Base-by-base conservation (phyloP, 1,139 yeast species). In the Yamadazyma spencermartinsiae region DNA sequence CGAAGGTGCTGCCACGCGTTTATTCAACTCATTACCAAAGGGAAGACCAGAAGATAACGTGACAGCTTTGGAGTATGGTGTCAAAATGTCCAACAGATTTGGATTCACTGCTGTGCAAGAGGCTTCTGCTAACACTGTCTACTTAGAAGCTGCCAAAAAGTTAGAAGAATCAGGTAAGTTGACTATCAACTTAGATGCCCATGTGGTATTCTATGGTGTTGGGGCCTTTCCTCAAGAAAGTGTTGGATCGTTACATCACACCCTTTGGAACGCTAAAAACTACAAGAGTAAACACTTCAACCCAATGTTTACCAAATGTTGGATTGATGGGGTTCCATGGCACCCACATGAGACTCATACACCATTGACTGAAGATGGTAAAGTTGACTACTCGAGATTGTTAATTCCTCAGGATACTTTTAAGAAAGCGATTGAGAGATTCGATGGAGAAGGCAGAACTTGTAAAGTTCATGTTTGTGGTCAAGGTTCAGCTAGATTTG, bases 241-340 rank as follows among this genome's bases (percentile, higher is more conserved):
- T 16, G 54, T 51, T 31, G 57, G 56, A 17, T 31, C 52, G n/a
- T 40, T 52, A 23, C 56, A 51, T 40, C 56, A 52, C 34, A 42
- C 57, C 3, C 35, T 50, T 17, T 44, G 42, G 39, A 48, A 49
- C 24, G 56, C 55, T 7, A 47, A 52, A 31, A 30, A 46, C 31
- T 52, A 48, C 39, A 51, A 52, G 35, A 40, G 49, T 18, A 51
- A 52, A 38, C 57, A 52, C 34, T 49, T 52, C 43, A 49, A 52
- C 32, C 55, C 57, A 4, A 49, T 48, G 48, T 45, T 40, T 38
- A 42, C 52, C 29, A 52, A 52, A 36, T 52, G 48, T 35, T 52
- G 57, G 57, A 36, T 52, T 15, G 57, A 52, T 39, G 57, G 57
- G 36, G 57, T 52, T 13, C 56, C 56, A 17, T 52, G 57, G 56